Percentiles rank a stretch among this genome's conserved stretches.
phyloP scores from a whole-genome alignment of 495 filamentous ascomycete genomes.

The Massariosphaeria phaeospora region DNA sequence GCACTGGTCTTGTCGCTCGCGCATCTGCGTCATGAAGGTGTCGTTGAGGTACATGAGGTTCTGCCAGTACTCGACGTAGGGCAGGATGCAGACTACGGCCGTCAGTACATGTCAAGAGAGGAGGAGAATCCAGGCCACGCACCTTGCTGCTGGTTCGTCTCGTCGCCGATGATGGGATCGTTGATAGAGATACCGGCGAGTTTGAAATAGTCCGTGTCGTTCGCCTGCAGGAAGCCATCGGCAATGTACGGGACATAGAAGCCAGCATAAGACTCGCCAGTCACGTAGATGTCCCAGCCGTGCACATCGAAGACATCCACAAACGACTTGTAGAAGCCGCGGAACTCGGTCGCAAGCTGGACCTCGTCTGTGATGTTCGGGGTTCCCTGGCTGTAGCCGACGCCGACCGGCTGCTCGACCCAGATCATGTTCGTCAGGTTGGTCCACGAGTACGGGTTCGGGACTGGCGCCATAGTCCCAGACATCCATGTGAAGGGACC shows the following conservation, averaged over 20 bases:
- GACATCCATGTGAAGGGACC: constrained; percentile 70
- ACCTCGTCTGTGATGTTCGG: constrained; percentile 58
- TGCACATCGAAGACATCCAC: constrained; percentile 62
- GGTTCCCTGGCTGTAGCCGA: constrained; percentile 62
- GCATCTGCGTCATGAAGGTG: constrained; percentile 57
- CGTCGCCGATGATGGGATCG: constrained; percentile 58
- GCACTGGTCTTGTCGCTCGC: constrained; percentile 52
- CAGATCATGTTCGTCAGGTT: constrained; percentile 75
- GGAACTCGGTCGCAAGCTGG: constrained; percentile 63
- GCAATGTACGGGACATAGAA: constrained; percentile 77
- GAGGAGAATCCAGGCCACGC: constrained; percentile 2
- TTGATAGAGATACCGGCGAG: constrained; percentile 64
- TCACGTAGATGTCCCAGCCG: constrained; percentile 58
- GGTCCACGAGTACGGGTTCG: constrained; percentile 50
- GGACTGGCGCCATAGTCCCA: constrained; percentile 25
- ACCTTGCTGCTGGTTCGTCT: constrained; percentile 47
- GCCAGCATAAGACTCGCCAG: constrained; percentile 52
- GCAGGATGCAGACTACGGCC: constrained; percentile 51
- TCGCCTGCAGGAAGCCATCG: constrained; percentile 63
- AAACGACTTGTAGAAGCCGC: constrained; percentile 51
- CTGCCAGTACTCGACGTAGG: constrained; percentile 59
- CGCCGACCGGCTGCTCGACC: constrained; percentile 73
- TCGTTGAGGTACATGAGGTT: constrained; percentile 62
- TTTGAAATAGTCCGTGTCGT: constrained; percentile 63
- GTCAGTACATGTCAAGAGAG: constrained; percentile 31